A percentile compares a stretch with the other conserved stretches of the same genome.
Evolutionary conservation across 148 eudicot species (phyloP).

Genomic region (Nepenthes mirabilis): DNA sequence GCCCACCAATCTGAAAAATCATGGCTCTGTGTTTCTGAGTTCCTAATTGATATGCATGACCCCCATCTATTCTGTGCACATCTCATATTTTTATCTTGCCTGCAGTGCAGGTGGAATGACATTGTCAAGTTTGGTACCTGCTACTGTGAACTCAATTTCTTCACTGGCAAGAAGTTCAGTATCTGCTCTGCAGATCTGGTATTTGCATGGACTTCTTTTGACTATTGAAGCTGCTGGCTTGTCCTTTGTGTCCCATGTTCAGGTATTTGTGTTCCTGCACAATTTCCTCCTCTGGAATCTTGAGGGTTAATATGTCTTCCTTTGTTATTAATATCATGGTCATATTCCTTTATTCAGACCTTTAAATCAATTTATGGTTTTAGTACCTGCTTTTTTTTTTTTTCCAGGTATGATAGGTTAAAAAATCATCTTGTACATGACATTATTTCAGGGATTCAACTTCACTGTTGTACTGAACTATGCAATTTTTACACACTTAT

Average conservation of each 20-base stretch:
- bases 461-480: too few relatives aligned
- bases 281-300: not conserved
- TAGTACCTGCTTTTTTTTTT: too few relatives aligned
- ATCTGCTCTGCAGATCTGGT: slow-evolving; percentile 78
- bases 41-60: not conserved
- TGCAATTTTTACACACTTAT: too few relatives aligned
- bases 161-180: slow-evolving; percentile 68
- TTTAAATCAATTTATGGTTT: not conserved
- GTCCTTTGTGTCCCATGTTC: slow-evolving; percentile 86
- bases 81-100: slow-evolving; percentile 9
- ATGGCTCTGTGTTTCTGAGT: not conserved
- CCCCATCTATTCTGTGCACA: not conserved
- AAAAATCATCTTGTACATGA: too few relatives aligned
- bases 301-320: not conserved
- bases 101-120: slow-evolving; percentile 99
- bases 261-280: slow-evolving; percentile 35
- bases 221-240: slow-evolving; percentile 96
- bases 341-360: too few relatives aligned
- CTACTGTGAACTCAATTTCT: slow-evolving; percentile 78
- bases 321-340: too few relatives aligned
- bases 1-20: too few relatives aligned
- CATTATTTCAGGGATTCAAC: too few relatives aligned
- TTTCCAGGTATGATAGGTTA: too few relatives aligned
- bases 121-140: slow-evolving; percentile 81
- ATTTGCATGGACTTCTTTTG: slow-evolving; percentile 86